These are phyloP conservation scores for Neofusicoccum sp. DNA, from an alignment of 2,329 filamentous ascomycete species.

Conservation along the genomic window DNA sequence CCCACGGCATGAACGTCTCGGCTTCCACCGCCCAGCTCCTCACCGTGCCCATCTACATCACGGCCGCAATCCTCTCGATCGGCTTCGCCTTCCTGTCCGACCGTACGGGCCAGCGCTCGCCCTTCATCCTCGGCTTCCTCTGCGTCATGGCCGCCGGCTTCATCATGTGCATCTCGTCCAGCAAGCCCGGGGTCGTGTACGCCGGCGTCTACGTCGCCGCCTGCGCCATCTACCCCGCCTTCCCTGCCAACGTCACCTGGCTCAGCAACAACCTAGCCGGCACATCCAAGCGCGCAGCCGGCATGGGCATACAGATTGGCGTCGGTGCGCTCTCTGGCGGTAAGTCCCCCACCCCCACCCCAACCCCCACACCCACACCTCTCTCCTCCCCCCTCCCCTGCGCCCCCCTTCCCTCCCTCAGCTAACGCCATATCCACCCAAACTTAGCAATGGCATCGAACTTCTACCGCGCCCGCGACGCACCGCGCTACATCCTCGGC, in stretches of 20 bases:
- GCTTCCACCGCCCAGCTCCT: constrained; percentile 31
- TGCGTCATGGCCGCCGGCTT: constrained; percentile 44
- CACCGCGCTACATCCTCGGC: constrained; percentile 51
- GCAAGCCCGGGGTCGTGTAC: constrained; percentile 42
- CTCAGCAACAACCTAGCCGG: constrained; percentile 32
- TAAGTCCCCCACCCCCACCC: no score
- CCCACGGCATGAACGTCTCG: constrained; percentile 25
- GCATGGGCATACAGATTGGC: constrained; percentile 32
- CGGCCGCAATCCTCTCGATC: constrained; percentile 27
- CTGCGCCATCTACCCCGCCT: constrained; percentile 32
- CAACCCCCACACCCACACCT: no score
- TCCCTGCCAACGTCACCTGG: constrained; percentile 32
- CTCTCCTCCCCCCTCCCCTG: background rate
- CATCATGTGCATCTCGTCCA: constrained; percentile 39
- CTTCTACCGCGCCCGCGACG: constrained; percentile 59
- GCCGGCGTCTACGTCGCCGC: constrained; percentile 28
- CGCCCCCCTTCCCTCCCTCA: background rate
- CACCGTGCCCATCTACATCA: constrained; percentile 28
- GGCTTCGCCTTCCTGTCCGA: constrained; percentile 27
- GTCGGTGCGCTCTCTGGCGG: constrained; percentile 29
- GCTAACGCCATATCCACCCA: background rate
- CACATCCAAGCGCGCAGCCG: constrained; percentile 30
- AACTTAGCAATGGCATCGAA: constrained; percentile 64
- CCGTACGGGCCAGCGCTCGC: constrained; percentile 28
- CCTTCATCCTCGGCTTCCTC: constrained; percentile 27